Conservation (phyloP, 257 asterid species). For the Solanum habrochaites region DNA sequence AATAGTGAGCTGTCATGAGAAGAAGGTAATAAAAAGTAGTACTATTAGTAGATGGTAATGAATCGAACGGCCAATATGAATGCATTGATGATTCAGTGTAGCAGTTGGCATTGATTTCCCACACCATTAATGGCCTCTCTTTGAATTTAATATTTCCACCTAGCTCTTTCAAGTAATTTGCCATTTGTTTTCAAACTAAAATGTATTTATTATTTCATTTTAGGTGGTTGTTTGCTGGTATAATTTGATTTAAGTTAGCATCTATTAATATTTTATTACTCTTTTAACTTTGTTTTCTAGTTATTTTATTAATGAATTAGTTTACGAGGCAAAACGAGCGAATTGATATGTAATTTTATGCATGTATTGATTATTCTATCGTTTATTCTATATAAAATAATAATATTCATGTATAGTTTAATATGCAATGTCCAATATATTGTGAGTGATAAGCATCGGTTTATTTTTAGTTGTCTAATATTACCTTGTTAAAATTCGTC, state of each 20-base stretch:
- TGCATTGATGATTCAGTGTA: constrained; percentile 29
- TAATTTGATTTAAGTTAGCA: too few species aligned
- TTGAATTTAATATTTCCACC: neutral
- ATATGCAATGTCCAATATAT: too few species aligned
- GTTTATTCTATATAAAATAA: too few species aligned
- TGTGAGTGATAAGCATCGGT: neutral
- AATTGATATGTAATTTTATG: accelerated
- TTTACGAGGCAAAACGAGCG: too few species aligned
- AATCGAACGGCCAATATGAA: constrained; percentile 12
- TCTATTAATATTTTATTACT: too few species aligned
- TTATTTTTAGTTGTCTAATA: too few species aligned
- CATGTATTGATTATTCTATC: too few species aligned
- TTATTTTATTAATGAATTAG: too few species aligned
- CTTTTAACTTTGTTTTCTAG: too few species aligned
- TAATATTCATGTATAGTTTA: neutral
- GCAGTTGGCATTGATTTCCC: constrained; percentile 41
- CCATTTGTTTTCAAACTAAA: neutral
- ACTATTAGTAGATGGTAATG: neutral
- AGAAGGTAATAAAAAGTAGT: neutral
- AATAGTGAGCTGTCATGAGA: neutral
- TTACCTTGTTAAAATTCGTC: neutral
- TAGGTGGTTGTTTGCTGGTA: too few species aligned
- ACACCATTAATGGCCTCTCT: constrained; percentile 19
- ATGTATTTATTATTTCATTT: too few species aligned
- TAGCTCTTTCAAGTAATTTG: neutral